Base-by-base conservation (phyloP, 768 basidiomycete species). In the Tephrocybe sp. region DNA sequence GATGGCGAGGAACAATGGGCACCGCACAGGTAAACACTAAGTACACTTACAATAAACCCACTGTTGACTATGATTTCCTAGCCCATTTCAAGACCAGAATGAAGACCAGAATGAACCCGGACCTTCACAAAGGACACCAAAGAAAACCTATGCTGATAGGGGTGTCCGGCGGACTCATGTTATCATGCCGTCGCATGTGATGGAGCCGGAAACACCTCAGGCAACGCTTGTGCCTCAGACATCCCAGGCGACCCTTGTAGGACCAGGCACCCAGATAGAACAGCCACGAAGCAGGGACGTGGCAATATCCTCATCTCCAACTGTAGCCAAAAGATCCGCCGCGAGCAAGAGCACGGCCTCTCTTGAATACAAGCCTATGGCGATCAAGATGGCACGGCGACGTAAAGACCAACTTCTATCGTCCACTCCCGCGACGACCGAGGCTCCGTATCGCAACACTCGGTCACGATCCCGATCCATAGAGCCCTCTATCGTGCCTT, bases 371-470 rank as follows among this genome's bases (percentile, higher is more conserved):
- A 34, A 28, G 8, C 49, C 19, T 15, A 34, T 28, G 26, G 43
- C 45, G n/a, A 36, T 43, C 36, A 49, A 47, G 44, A 49, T 40
- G n/a, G 42, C 43, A 18, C 42, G 47, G 21, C 48, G 22, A 21
- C 46, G 46, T 3, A n/a, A 31, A 11, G 36, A 32, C n/a, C 35
- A 34, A 25, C 16, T 19, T 46, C 6, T 18, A 12, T n/a, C 15
- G 19, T 44, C 24, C 6, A n/a, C 37, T 9, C n/a, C 37, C 8
- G 8, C 22, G 15, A n/a, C 47, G 8, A 11, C 16, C 13, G 56
- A 58, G 39, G 58, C 66, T 35, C 67, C 70, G 9, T 68, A 63
- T 52, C 58, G 60, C 30, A 69, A 69, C 52, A 70, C 70, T 2
- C 62, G 73, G 18, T 64, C 68, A 0, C 51, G 65, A 15, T 68